phyloP scores from a whole-genome alignment of 345 rosid species.

The Clausena lansium region DNA sequence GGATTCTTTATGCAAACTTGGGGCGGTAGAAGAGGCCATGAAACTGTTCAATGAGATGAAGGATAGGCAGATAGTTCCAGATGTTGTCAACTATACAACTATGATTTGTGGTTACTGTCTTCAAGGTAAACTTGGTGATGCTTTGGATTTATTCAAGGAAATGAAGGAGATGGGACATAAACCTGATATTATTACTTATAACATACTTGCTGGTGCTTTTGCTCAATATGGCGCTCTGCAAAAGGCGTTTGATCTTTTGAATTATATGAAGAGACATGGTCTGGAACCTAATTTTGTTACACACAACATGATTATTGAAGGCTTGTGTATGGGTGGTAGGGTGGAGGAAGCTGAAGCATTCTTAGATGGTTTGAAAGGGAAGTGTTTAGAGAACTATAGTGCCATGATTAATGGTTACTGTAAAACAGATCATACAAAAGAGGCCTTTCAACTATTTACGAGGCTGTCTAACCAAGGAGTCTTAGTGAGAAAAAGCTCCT shows the following conservation, averaged over 20 bases:
- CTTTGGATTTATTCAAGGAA: constrained; percentile 45
- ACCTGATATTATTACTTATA: constrained; percentile 36
- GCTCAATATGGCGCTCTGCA: too few species aligned
- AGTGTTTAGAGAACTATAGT: constrained; percentile 39
- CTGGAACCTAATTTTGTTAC: constrained; percentile 24
- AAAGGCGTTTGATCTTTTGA: too few species aligned
- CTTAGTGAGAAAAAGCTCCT: constrained; percentile 37
- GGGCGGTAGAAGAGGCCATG: constrained; percentile 55
- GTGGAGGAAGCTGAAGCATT: constrained; percentile 53
- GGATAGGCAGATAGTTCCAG: constrained; percentile 40
- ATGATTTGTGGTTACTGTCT: constrained; percentile 60
- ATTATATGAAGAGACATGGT: too few species aligned
- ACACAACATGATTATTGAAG: constrained; percentile 61
- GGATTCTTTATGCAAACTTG: constrained; percentile 61
- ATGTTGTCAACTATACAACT: constrained; percentile 71
- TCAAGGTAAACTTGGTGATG: constrained; percentile 45
- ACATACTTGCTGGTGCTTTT: too few species aligned
- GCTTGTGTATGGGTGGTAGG: constrained; percentile 41
- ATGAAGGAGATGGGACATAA: constrained; percentile 47
- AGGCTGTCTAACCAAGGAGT: constrained; percentile 28
- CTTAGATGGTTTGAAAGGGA: constrained; percentile 33
- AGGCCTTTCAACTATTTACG: constrained; percentile 48
- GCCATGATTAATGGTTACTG: constrained; percentile 73
- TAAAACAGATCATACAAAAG: constrained; percentile 35
- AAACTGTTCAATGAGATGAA: constrained; percentile 59